Conservation (phyloP, 2,329 filamentous ascomycete genomes). For the Rutstroemia sydowiana region DNA sequence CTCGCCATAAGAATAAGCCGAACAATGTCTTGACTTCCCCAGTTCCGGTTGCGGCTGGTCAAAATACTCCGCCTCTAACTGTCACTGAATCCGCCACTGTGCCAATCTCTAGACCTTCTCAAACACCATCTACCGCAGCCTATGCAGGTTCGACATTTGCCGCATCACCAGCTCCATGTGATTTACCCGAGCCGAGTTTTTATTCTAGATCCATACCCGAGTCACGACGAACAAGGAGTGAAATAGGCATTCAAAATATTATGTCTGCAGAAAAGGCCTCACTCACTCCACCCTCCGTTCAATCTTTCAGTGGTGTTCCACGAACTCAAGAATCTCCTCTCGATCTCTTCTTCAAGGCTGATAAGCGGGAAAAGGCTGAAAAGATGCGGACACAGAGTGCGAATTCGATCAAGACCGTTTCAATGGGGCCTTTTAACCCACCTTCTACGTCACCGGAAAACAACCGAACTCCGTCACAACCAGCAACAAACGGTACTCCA, state of each 20-base stretch:
- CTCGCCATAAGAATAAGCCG: slow-evolving; percentile 26
- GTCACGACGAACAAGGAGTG: slow-evolving; percentile 41
- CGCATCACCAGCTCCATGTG: slow-evolving; percentile 84
- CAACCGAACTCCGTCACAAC: slow-evolving; percentile 28
- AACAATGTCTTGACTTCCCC: slow-evolving; percentile 29
- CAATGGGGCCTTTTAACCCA: slow-evolving; percentile 44
- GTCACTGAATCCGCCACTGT: slow-evolving; percentile 20
- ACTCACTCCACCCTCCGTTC: slow-evolving; percentile 36
- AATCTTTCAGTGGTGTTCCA: slow-evolving; percentile 47
- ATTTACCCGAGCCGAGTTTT: slow-evolving; percentile 86
- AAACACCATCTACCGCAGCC: slow-evolving; percentile 34
- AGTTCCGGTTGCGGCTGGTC: slow-evolving; percentile 18
- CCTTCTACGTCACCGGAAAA: slow-evolving; percentile 34
- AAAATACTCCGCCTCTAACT: slow-evolving; percentile 23
- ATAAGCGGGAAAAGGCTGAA: slow-evolving; percentile 73
- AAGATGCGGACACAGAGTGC: slow-evolving; percentile 53
- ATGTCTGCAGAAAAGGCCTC: slow-evolving; percentile 33
- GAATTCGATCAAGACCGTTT: slow-evolving; percentile 41
- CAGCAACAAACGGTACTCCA: slow-evolving; percentile 29
- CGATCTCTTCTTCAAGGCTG: slow-evolving; percentile 84
- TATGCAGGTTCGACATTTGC: slow-evolving; percentile 95
- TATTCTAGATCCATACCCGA: slow-evolving; percentile 68
- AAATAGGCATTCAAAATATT: slow-evolving; percentile 37
- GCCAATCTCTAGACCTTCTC: slow-evolving; percentile 33
- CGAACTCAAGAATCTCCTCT: slow-evolving; percentile 65